These are phyloP conservation scores for Recurvomyces mirabilis DNA, from an alignment of 495 filamentous ascomycete species.

Conservation along the genomic window DNA sequence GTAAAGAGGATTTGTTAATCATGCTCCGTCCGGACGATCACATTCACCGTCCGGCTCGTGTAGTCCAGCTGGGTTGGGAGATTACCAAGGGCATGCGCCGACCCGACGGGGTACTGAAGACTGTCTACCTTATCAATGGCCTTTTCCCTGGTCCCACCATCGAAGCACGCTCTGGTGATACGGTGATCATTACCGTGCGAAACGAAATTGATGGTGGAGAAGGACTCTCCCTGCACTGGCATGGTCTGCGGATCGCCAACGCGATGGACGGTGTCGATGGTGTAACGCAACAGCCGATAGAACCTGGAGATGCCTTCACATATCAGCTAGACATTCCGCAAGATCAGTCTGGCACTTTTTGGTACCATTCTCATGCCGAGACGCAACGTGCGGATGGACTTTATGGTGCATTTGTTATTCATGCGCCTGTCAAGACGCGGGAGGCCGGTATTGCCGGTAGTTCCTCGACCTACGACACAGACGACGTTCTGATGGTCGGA, in stretches of 20 bases:
- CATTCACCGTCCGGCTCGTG: background rate
- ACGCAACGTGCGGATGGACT: slow-evolving; percentile 14
- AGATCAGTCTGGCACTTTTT: slow-evolving; percentile 13
- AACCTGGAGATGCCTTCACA: slow-evolving; percentile 9
- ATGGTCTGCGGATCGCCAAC: slow-evolving; percentile 6
- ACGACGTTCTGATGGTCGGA: slow-evolving; percentile 39
- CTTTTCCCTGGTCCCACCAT: slow-evolving; percentile 46
- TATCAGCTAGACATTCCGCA: slow-evolving; percentile 5
- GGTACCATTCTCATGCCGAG: slow-evolving; percentile 11
- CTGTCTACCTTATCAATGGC: slow-evolving; percentile 39
- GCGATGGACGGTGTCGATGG: slow-evolving; percentile 7
- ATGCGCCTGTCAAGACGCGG: background rate
- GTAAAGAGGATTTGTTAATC: background rate
- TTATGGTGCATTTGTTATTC: slow-evolving; percentile 15
- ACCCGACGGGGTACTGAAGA: slow-evolving; percentile 25
- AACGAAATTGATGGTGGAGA: slow-evolving; percentile 7
- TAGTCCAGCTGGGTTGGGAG: slow-evolving; percentile 1
- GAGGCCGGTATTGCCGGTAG: slow-evolving; percentile 1
- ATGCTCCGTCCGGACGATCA: slow-evolving; percentile 9
- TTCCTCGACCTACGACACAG: slow-evolving; percentile 25
- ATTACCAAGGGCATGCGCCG: slow-evolving; percentile 5
- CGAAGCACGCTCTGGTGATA: slow-evolving; percentile 39
- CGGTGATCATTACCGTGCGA: slow-evolving; percentile 5
- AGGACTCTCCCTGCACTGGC: slow-evolving; percentile 13
- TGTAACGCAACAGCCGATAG: slow-evolving; percentile 6